Evolutionary conservation across 352 stramenopile genomes (phyloP), one percentile per base, ranked within the genome.

Genomic region (Ophiocytium majus): DNA sequence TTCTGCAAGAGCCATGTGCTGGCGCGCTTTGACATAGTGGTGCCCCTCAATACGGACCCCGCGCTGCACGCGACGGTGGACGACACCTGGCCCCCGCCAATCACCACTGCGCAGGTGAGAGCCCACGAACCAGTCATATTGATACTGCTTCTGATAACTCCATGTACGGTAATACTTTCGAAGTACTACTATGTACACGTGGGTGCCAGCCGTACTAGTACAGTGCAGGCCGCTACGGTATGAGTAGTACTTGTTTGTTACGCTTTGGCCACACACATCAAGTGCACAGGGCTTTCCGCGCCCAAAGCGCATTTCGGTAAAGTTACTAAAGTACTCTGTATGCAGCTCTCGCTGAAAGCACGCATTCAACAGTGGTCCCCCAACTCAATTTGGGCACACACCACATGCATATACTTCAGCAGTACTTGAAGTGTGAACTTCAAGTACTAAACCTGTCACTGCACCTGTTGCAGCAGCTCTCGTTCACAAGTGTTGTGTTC

Each of bases 1-100:
- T 76, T 76, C 64, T 76, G 64, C 34, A 76, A 76, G 64, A 76
- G 64, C 34, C 64, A 76, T 17, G 5, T 76, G 64, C 64, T 76
- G 34, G 64, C 64, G 34, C 64, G 64, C 31, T 76, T 76, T 76
- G 64, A 76, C 64, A 5, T 76, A 5, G 43, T 14, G 5, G 10
- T 76, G 5, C 64, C 64, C 34, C 10, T 34, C 31, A 37, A 34
- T 17, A 17, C 31, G 34, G 34, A 76, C 17, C 31, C 64, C 5
- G 34, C 34, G 31, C 34, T 37, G 5, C 5, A 5, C 34, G 34
- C 31, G 17, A 17, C 5, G 5, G 31, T 34, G 5, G 64, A 76
- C 64, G 34, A 10, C 34, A 10, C 31, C 31, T 76, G 64, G 64
- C 64, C 64, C 5, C 64, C 64, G 5, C 31, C 34, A 76, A 76